Conservation (phyloP, 2,329 filamentous ascomycete species). For the Alternaria longipes region DNA sequence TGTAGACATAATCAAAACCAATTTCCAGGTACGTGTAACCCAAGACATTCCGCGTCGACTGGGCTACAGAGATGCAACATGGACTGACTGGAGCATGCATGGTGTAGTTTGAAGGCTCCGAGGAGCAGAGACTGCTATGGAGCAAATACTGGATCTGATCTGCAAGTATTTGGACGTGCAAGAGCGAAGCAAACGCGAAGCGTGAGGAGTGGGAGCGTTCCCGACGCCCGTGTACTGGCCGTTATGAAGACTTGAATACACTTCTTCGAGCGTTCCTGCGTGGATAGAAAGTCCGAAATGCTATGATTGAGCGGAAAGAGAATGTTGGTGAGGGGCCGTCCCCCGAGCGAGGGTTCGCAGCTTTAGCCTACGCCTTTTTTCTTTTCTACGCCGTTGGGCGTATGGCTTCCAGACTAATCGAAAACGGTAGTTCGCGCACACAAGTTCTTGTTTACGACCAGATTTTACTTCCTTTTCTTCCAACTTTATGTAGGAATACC, state of each 20-base stretch:
- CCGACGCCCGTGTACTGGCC: slow-evolving; percentile 5
- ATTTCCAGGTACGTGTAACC: slow-evolving; percentile 68
- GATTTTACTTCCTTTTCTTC: slow-evolving; percentile 8
- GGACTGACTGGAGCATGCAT: slow-evolving; percentile 29
- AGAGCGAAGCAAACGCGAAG: slow-evolving; percentile 6
- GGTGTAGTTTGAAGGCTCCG: slow-evolving; percentile 69
- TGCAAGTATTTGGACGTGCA: slow-evolving; percentile 3
- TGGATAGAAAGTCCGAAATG: slow-evolving; percentile 9
- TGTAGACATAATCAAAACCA: slow-evolving; percentile 76
- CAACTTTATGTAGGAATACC: slow-evolving; percentile 8
- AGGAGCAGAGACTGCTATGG: slow-evolving; percentile 77
- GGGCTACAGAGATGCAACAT: slow-evolving; percentile 7
- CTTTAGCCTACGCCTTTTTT: slow-evolving; percentile 19
- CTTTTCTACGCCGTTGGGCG: slow-evolving; percentile 20
- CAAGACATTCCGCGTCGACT: slow-evolving; percentile 5
- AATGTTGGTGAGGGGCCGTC: slow-evolving; percentile 13
- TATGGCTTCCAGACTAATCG: slow-evolving; percentile 15
- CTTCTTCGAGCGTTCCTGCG: neutral
- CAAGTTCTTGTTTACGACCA: neutral
- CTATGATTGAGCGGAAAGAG: slow-evolving; percentile 12
- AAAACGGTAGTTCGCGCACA: slow-evolving; percentile 1
- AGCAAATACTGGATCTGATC: slow-evolving; percentile 75
- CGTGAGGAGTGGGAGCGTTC: neutral
- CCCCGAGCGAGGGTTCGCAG: slow-evolving; percentile 33
- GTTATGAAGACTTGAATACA: slow-evolving; percentile 25